A percentile compares a stretch with the other conserved stretches of the same genome.
Conservation (phyloP, 1,284 basidiomycete species). For the Cutaneotrichosporon sp. region DNA sequence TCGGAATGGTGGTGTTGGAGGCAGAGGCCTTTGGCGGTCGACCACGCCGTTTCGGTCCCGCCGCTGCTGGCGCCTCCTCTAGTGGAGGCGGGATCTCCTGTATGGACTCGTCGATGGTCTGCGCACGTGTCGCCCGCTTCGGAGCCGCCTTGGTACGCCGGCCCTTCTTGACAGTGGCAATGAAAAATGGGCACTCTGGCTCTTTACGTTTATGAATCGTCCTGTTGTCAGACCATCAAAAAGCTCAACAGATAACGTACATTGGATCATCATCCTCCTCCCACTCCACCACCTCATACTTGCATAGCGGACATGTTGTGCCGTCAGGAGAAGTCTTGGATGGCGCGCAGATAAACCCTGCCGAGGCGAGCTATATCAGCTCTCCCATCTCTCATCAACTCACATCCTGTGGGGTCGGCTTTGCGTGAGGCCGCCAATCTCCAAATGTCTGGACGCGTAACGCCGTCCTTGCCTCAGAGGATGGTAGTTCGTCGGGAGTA, state of each 20-base stretch:
- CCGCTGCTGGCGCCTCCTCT: not conserved
- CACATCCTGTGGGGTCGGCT: constrained; percentile 68
- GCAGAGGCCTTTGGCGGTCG: constrained; percentile 14
- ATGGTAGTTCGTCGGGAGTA: constrained; percentile 64
- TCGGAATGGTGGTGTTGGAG: too few species aligned
- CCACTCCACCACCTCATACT: constrained; percentile 72
- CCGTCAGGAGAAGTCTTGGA: constrained; percentile 63
- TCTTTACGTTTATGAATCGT: constrained; percentile 39
- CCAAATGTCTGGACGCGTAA: constrained; percentile 69
- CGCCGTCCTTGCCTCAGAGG: constrained; percentile 65
- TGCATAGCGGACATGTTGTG: constrained; percentile 74
- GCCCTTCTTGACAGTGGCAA: constrained; percentile 25
- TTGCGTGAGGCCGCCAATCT: constrained; percentile 70
- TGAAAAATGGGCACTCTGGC: constrained; percentile 50
- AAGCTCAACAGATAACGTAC: constrained; percentile 41
- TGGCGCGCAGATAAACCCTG: constrained; percentile 75
- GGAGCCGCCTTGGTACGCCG: constrained; percentile 6
- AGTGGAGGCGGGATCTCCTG: not conserved
- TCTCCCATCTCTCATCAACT: constrained; percentile 20
- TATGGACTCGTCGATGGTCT: not conserved
- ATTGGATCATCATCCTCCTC: constrained; percentile 73
- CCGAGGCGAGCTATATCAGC: constrained; percentile 67
- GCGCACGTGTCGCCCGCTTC: not conserved
- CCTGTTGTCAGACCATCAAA: constrained; percentile 6
- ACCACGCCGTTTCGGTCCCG: constrained; percentile 15